Base-by-base conservation (phyloP, 768 basidiomycete species). In the Macrolepiota dolichaula region DNA sequence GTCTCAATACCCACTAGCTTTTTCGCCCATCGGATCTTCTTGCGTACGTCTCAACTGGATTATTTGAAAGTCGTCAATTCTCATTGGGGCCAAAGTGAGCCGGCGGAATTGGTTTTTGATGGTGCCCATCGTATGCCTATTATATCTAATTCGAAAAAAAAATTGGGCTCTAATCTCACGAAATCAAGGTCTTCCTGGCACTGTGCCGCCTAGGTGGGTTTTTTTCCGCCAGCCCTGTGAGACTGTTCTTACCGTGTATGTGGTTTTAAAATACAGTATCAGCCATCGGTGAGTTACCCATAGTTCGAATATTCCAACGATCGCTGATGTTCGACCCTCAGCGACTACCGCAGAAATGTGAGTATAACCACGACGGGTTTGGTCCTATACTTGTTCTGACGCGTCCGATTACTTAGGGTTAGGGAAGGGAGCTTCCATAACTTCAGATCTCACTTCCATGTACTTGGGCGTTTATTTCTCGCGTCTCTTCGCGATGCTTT, bases 1-100 rank as follows among this genome's bases (percentile, higher is more conserved):
- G 13, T 32, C 17, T 51, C 5, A 54, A 51, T 12, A 38, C 4
- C 29, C 6, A 12, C 1, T 56, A 78, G 74, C 35, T 76, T 76
- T 69, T 75, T 77, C 50, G 73, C 75, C 15, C 71, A 74, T 46
- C 66, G 79, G 10, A 76, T 80, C 29, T 76, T 72, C 61, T 69
- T 69, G 65, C 64, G 79, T 79, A 62, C 55, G 77, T 69, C 44
- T 7, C 29, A 25, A 37, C 27, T 17, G 13, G 27, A 17, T 46
- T 4, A 3, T 36, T 12, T 3, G 35, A 27, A n/a, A 32, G 12
- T 2, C 12, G 32, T 17, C 5, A 17, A 29, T 27, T 11, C 24
- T 29, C 11, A 27, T 29, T 57, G 38, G 25, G 25, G 37, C 11
- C 36, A 3, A 51, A 79, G 77, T 79, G 57, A 76, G 77, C 70